Conservation (phyloP, 2,329 filamentous ascomycete genomes). For the Beauveria australis region DNA sequence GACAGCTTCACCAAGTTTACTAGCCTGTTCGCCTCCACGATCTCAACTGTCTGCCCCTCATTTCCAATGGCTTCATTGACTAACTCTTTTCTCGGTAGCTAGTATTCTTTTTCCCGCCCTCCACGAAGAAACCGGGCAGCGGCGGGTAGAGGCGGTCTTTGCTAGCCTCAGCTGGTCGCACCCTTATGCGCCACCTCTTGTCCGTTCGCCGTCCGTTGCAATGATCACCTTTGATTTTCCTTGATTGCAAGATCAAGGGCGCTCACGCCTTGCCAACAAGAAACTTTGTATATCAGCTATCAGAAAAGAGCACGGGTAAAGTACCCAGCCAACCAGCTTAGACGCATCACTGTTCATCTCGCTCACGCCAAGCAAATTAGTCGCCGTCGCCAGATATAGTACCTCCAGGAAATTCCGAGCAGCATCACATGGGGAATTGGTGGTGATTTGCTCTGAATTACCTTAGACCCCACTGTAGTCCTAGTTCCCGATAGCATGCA, state of each 20-base stretch:
- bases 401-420: too few species aligned
- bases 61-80: neutral
- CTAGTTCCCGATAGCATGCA: neutral
- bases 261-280: neutral
- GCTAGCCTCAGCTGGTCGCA: neutral
- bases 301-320: neutral
- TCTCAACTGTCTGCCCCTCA: neutral
- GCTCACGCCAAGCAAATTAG: conserved; percentile 6
- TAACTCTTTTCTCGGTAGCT: neutral
- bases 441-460: too few species aligned
- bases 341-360: neutral
- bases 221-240: neutral
- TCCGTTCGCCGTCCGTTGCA: neutral
- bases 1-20: neutral
- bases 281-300: neutral
- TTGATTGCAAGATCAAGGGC: neutral
- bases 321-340: neutral
- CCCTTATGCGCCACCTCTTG: neutral
- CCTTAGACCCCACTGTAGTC: neutral
- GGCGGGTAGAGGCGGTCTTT: conserved; percentile 7
- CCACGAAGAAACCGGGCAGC: neutral
- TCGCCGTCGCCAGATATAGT: neutral
- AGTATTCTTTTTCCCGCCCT: neutral
- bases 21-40: neutral
- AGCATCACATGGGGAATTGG: too few species aligned